Evolutionary conservation across 768 basidiomycete species (phyloP), one percentile per base, ranked within the genome.

Genomic region (Hygrophoropsis aurantiaca): DNA sequence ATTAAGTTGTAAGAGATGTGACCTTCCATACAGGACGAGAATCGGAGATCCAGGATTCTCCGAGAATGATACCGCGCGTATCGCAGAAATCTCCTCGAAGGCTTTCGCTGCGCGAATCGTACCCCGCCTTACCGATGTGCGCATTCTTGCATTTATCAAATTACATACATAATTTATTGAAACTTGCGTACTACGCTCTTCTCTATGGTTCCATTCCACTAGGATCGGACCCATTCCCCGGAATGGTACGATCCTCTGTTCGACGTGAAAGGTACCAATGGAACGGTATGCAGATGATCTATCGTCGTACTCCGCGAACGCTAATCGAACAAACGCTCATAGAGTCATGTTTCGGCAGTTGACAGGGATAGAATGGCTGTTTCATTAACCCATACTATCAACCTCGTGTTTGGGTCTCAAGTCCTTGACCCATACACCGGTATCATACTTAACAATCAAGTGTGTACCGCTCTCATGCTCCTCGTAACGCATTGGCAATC

Each of bases 311-410:
- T 40, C 43, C 43, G 34, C 54, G 11, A 20, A 18, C 24, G 35
- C 52, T 40, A 44, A 21, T 53, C 11, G 35, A 13, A 32, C 9
- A n/a, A n/a, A n/a, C n/a, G n/a, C 43, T 40, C 40, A 46, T 57
- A 93, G 83, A 94, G 91, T 48, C 94, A 97, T 60, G 77, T 87
- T 5, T 90, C 89, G 5, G 78, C 86, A 7, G 71, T 95, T 5
- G 95, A 98, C 67, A 74, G 76, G 57, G 74, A 85, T 58, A 91
- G 92, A 16, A 92, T 94, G 79, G 93, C 87, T 0, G 90, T 93
- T 5, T 66, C 87, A 13, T 58, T 97, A 25, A 97, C 94, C 1
- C 85, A 89, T 3, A 94, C 94, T 0, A 85, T 97, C 39, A 98
- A 98, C 62, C 68, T 86, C 0, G 72, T 94, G 15, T 98, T 95